Base-by-base conservation (phyloP, 176 grass and related monocot species). In the Oryza glaberrima region DNA sequence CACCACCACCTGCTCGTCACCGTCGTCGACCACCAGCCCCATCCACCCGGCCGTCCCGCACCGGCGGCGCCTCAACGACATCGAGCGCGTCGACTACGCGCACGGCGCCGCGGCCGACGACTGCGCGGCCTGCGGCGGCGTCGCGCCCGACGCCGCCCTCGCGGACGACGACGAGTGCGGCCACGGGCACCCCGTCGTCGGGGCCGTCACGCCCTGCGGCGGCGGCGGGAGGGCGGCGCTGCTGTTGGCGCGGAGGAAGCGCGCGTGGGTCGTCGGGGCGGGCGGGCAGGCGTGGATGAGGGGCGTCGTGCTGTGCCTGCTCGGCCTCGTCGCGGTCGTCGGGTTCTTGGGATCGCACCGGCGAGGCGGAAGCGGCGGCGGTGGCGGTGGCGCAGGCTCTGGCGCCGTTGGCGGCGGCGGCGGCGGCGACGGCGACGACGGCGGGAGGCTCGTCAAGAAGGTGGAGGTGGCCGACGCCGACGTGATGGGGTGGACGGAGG, bases 401-500 rank as follows among this genome's bases (percentile, higher is more conserved):
- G 20, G 25, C 0, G 25, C 14, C 40, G 40, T 41, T 7, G 40
- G 40, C 40, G 70, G 36, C 69, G 70, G 36, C 40, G 40, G 40
- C 40, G 70, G 36, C 69, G 70, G 36, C 69, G 70, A 46, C 3
- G 77, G 44, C 45, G 80, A 52, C 15, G 80, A 35, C 7, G 47
- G 4, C 63, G 89, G 51, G 6, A 67, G 85, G 85, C 81, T 87
- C 65, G 23, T 91, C 80, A 70, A 91, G 41, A 81, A 14, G 70
- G 70, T 87, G 48, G 89, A 87, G n/a, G 63, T 87, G 49, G 65
- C 70, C 76, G 89, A 84, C 70, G 44, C 70, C 85, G 89, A 87
- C 80, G 85, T 76, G 12, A 66, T 91, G 85, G 89, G 71, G 22
- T 91, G 89, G 89, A 87, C 89, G 25, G 89, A 84, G 76, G 89